Base-by-base conservation (phyloP, 257 asterid species). In the Primulina huaijiensis region DNA sequence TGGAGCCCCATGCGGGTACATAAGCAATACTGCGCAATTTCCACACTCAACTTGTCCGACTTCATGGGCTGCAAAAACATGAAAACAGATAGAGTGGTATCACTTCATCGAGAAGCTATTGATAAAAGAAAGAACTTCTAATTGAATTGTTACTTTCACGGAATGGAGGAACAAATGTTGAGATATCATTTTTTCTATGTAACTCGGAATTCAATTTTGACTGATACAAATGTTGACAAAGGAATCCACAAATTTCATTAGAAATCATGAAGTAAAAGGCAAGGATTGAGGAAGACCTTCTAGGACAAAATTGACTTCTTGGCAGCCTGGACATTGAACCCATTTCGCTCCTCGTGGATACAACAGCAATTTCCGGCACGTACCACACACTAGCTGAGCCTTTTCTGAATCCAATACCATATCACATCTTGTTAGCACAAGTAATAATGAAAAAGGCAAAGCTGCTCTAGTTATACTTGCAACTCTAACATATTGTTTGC, bases 321-420 rank as follows among this genome's bases (percentile, higher is more conserved):
- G 84, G 92, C 99, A 93, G 79, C 82, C 84, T 2, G 92, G 84
- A 70, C 97, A 93, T 66, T 86, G 86, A 27, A 93, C 93, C 89
- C 81, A 81, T 73, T 89, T 90, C 61, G 86, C 76, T 50, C 96
- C 99, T 62, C 84, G 88, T 5, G 94, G 95, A 79, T 93, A 93
- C 77, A 85, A 61, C 71, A 89, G 86, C 68, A 93, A 79, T 71
- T 80, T 79, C 34, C 83, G 89, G 87, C 97, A 90, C 66, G 86
- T 80, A 76, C 99, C 96, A 86, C 97, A 93, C 60, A 90, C 92
- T 76, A 93, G 85, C 82, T 93, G 97, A 62, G 87, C 92, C 74
- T 77, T 83, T 56, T 83, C 98, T 90, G 90, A 81, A 79, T 61
- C 20, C 74, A 73, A 67, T 29, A 68, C n/a, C 60, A 60, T 14